Base-by-base conservation (phyloP, 129 eudicot genomes). In the Flaveria sonorensis region DNA sequence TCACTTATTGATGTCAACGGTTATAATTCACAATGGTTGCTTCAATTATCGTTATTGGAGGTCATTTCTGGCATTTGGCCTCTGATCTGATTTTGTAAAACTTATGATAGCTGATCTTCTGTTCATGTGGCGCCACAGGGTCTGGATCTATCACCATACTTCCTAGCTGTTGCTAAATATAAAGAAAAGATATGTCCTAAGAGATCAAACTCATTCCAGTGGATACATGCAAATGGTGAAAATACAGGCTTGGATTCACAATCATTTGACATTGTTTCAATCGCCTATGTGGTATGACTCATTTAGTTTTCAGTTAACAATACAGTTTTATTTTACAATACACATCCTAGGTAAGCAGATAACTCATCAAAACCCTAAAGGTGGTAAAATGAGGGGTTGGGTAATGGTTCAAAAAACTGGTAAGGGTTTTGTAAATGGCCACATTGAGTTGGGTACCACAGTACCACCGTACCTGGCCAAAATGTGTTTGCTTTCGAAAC, bases 201-300 rank as follows among this genome's bases (percentile, higher is more conserved):
- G 19, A 77, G 84, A 26, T 63, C 81, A 62, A 83, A 82, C 40
- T 79, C 83, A 16, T 83, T 91, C 64, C 75, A 80, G 74, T 95
- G 99, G 99, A 84, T 87, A 77, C 99, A 95, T 80, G 97, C 92
- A 62, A 91, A 95, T 79, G 99, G 99, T 77, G 99, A 95, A 89
- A 73, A 67, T 74, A 91, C 99, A 20, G 86, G 95, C 79, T 82
- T 95, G 88, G 92, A 92, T 26, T 86, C 99, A 71, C 76, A 87
- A 72, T 91, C 99, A 78, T 91, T 89, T 77, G 99, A 95, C 89
- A 79, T 95, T 76, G 97, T 95, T 74, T 95, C 99, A 60, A 79
- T 95, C 81, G 80, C 97, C 73, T 95, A 91, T 71, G 96, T 89
- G 90, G 99, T 95, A 92, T 21, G 83, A 64, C 66, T 16, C 4